Evolutionary conservation across 2,329 filamentous ascomycete species (phyloP), one percentile per base, ranked within the genome.

Genomic region (Massarina eburnea): DNA sequence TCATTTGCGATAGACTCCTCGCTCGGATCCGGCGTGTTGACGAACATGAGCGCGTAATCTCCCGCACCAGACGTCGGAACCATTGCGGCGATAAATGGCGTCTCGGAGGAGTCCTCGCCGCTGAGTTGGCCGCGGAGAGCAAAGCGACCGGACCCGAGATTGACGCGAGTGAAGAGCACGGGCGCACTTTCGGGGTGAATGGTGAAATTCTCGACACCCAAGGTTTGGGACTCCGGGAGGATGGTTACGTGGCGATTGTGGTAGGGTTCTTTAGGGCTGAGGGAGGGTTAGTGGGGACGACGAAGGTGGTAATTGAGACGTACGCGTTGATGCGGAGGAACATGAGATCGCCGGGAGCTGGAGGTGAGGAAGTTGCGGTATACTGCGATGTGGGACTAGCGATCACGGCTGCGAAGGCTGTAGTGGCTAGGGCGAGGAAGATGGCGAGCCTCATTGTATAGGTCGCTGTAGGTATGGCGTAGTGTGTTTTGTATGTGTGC

Each of bases 181-280:
- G 48, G 48, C 6, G 48, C 44, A n/a, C 58, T 57, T 10, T 41
- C 27, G 3, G 59, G 57, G 19, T 54, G 46, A 4, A 60, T 37
- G 8, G 59, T 64, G 40, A 58, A 60, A 46, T 64, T 61, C 35
- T 64, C 58, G 22, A 64, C 47, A 10, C 59, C 61, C 5, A 61
- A 45, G 9, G 34, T 43, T 1, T 48, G 24, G 30, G 48, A 43
- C 2, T 41, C 43, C 9, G 58, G 55, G 3, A 64, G 43, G 4
- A 26, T 34, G 18, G 58, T 45, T 8, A 61, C 29, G 29, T 43
- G 38, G 19, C 51, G 56, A 8, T 46, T 32, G 39, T 59, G 42
- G 55, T 57, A 61, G 14, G 58, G 60, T 32, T 55, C 29, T 1
- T 49, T 18, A 7, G 48, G 42, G 24, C 57, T 59, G 3, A 10